Evolutionary conservation across 257 asterid species (phyloP), one percentile per base, ranked within the genome.

Genomic region (Pogostemon cablin): DNA sequence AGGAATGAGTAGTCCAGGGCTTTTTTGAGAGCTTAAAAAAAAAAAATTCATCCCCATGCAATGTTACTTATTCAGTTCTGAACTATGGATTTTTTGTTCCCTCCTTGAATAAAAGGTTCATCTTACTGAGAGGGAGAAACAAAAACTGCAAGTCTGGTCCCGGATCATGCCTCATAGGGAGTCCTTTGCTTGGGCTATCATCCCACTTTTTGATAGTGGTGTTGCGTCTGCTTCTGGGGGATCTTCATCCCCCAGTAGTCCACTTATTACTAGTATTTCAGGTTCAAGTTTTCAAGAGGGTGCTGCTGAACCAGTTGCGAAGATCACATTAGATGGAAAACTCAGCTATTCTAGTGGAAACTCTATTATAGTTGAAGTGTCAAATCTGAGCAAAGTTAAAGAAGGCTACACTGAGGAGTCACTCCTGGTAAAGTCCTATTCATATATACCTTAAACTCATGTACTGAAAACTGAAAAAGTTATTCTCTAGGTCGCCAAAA

Each of bases 371-470:
- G 98, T 95, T 78, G 99, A 95, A 89, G 97, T 95, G 42, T 91
- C 99, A 67, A 95, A 91, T 82, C 88, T 95, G 80, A 91, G 89
- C 79, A 95, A 95, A 91, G 99, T 95, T 69, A 95, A 95, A 83
- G 99, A 95, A 87, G 83, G 97, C 85, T 95, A 95, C 74, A 88
- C 96, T 0, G 99, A 91, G 87, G 98, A 95, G 77, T 95, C 92
- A 72, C 96, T 95, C 72, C 91, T 91, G 96, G 99, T 95, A 71
- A 80, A 20, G 40, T 49, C 48, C 66, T 61, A 32, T 75, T 69
- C 64, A 20, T 50, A 57, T 48, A 39, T 55, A 8, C 62, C 67
- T 53, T 61, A 43, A 12, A 55, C 34, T 55, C 56, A 9, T 55
- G 15, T 65, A 25, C 38, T 40, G 54, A 25, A 25, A 25, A 25